Base-by-base conservation (phyloP, 2,329 filamentous ascomycete species). In the Ceratocystis variospora region DNA sequence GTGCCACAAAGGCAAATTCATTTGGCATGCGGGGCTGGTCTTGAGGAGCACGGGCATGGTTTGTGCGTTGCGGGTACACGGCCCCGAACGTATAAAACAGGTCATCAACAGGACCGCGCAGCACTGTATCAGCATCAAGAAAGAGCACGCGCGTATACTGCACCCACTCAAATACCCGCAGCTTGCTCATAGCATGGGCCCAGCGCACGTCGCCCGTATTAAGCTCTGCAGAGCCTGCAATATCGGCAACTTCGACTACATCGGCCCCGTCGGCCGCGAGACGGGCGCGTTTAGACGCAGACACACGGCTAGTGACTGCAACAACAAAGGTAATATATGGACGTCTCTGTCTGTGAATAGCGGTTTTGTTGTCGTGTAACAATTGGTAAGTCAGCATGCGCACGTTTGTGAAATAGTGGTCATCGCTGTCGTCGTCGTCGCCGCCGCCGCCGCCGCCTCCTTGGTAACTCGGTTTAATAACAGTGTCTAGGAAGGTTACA, bases 151-250 rank as follows among this genome's bases (percentile, higher is more conserved):
- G 73, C 10, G 75, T 72, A 70, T 75, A 79, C 63, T 78, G 69
- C 3, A 73, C 74, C 72, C 77, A 72, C 65, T 77, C 71, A 55
- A 78, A 74, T 5, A 78, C 68, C 10, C 76, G 74, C 17, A 79
- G 72, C 70, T 79, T 79, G 25, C 74, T 75, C 69, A 78, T 77
- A 66, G 75, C 73, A 66, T 79, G 76, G 45, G 75, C 74, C 75
- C 76, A 79, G 50, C 77, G 72, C 1, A 72, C 70, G 5, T 75
- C 72, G 5, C 73, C 73, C 0, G 74, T 74, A 37, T 72, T 71
- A 22, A 78, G 72, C 2, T 7, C 50, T 1, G 69, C 65, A 4
- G 62, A 17, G n/a, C 50, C 63, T n/a, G 69, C 69, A 5, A 71
- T 53, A 46, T 71, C 68, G 12, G 75, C 71, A 5, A 76, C 72